phyloP scores from a whole-genome alignment of 805 yeast genomes.

The Sporopachydermia lactativora region DNA sequence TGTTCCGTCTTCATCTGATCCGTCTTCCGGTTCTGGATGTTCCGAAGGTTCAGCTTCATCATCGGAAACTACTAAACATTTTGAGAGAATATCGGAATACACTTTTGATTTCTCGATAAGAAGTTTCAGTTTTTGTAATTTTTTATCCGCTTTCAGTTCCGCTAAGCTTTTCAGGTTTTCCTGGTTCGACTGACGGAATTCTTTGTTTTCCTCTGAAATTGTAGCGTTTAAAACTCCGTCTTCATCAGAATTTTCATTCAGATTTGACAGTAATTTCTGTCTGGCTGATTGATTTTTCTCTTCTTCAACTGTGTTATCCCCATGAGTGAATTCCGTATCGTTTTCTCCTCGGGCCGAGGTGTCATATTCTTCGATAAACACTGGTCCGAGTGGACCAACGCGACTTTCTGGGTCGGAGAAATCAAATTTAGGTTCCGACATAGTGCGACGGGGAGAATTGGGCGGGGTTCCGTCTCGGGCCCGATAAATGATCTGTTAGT shows the following conservation, averaged over 20 bases:
- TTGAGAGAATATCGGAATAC: constrained; percentile 76
- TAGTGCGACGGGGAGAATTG: too few species aligned
- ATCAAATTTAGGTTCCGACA: not conserved
- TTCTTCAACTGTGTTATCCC: not conserved
- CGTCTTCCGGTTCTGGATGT: constrained; percentile 6
- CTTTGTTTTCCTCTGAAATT: not conserved
- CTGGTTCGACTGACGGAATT: not conserved
- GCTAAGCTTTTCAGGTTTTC: constrained; percentile 2
- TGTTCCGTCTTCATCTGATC: constrained; percentile 11
- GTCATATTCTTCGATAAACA: constrained; percentile 6
- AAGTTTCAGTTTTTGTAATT: constrained; percentile 51
- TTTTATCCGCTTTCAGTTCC: constrained; percentile 26
- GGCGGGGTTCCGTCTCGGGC: too few species aligned
- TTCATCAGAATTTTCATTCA: constrained; percentile 1
- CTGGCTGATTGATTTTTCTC: constrained; percentile 2
- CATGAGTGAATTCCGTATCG: constrained; percentile 4
- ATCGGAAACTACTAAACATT: constrained; percentile 42
- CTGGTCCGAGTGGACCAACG: constrained; percentile 1
- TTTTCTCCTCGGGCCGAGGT: constrained; percentile 7
- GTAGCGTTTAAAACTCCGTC: not conserved
- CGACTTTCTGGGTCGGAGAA: not conserved
- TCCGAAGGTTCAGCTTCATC: constrained; percentile 5
- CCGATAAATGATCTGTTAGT: too few species aligned
- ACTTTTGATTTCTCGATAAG: constrained; percentile 81
- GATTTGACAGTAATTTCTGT: constrained; percentile 1